These are phyloP conservation scores for Colletotrichum australisinense DNA, from an alignment of 2,329 filamentous ascomycete species.

Conservation along the genomic window DNA sequence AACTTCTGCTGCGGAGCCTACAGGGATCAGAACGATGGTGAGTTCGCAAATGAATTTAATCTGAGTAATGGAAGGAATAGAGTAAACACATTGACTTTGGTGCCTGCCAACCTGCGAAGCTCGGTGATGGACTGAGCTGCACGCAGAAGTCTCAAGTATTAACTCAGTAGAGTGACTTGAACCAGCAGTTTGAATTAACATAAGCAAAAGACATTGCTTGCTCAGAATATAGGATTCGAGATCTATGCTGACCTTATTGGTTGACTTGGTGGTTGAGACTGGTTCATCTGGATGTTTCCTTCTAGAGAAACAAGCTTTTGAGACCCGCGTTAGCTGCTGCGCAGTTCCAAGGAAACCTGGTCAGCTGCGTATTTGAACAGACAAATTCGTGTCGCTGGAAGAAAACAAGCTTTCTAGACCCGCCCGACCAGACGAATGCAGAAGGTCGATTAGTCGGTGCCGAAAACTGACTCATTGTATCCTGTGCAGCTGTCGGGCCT, in stretches of 20 bases:
- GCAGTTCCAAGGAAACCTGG: neutral
- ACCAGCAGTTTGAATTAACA: neutral
- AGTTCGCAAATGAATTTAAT: neutral
- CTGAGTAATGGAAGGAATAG: neutral
- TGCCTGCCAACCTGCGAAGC: neutral
- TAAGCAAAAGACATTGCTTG: neutral
- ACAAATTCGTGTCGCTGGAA: neutral
- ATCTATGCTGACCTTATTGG: neutral
- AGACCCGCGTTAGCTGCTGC: neutral
- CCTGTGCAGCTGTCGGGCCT: neutral
- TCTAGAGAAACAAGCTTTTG: neutral
- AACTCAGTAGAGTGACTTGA: neutral
- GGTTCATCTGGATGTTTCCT: neutral
- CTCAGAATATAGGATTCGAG: neutral
- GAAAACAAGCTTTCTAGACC: slow-evolving; percentile 15
- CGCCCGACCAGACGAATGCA: neutral
- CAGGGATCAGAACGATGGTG: neutral
- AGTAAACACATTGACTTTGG: neutral
- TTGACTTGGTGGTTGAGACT: neutral
- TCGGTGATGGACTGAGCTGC: neutral
- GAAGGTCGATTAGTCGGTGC: neutral
- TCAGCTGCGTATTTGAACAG: neutral
- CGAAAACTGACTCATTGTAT: neutral
- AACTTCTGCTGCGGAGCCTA: slow-evolving; percentile 14
- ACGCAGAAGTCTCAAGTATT: neutral